These are phyloP conservation scores for Trichocomaceae sp. DNA, from an alignment of 2,329 filamentous ascomycete genomes.

Conservation along the genomic window DNA sequence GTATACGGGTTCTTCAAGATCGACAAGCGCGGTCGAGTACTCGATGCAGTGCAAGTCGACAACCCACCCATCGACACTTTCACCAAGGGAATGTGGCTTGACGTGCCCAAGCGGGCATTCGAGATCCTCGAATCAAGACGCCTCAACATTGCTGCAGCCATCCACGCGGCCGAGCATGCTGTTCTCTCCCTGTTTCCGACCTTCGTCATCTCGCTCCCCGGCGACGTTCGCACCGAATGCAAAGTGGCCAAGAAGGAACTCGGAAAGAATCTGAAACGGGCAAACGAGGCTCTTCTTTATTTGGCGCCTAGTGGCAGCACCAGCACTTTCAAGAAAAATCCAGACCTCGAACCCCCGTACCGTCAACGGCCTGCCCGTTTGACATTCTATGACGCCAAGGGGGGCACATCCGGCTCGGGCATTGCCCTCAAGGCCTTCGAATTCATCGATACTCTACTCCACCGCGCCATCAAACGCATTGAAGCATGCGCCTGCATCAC, in stretches of 20 bases:
- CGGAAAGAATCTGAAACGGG: slow-evolving; percentile 46
- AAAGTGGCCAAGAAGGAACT: slow-evolving; percentile 87
- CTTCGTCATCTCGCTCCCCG: slow-evolving; percentile 82
- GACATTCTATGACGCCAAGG: slow-evolving; percentile 93
- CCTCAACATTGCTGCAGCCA: slow-evolving; percentile 78
- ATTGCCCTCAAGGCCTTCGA: slow-evolving; percentile 93
- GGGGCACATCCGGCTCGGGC: slow-evolving; percentile 72
- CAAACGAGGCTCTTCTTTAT: slow-evolving; percentile 19
- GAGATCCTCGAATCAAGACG: slow-evolving; percentile 66
- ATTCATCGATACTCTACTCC: slow-evolving; percentile 72
- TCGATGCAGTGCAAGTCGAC: slow-evolving; percentile 88
- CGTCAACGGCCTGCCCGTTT: slow-evolving; percentile 81
- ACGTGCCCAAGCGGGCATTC: slow-evolving; percentile 72
- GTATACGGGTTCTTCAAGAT: slow-evolving; percentile 98
- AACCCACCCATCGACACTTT: slow-evolving; percentile 82
- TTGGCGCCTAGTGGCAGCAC: background rate
- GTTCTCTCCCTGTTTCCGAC: slow-evolving; percentile 80
- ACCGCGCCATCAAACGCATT: slow-evolving; percentile 68
- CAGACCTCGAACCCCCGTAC: slow-evolving; percentile 25
- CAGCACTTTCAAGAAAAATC: background rate
- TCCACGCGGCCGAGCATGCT: slow-evolving; percentile 92
- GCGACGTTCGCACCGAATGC: slow-evolving; percentile 90
- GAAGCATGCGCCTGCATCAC: slow-evolving; percentile 64
- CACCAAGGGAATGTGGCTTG: slow-evolving; percentile 91
- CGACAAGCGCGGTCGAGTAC: slow-evolving; percentile 74